Base-by-base conservation (phyloP, 1,284 basidiomycete species). In the Melanopsichium pennsylvanicum region DNA sequence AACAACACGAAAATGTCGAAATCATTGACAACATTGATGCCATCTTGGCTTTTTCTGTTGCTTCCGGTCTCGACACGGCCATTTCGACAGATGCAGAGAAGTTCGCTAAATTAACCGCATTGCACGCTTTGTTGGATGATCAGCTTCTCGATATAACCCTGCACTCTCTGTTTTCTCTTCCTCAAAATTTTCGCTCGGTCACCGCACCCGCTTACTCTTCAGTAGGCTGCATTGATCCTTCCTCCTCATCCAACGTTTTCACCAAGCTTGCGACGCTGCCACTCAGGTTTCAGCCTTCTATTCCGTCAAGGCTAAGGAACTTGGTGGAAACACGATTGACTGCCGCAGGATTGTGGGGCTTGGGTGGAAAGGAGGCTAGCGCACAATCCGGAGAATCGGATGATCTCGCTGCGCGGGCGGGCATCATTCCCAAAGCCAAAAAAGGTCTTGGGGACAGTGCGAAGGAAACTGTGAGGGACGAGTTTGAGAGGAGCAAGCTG, bases 111-210 rank as follows among this genome's bases (percentile, higher is more conserved):
- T 34, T 42, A 3, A 35, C 42, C 9, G 73, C 71, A n/a, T 19
- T 72, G 0, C 67, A 74, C 23, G 71, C 74, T 0, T 35, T 68
- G 3, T 31, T 76, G 7, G 74, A 76, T 45, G 74, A 76, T 21
- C 63, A 59, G 19, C 50, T 74, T 15, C 41, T 62, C 7, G 69
- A 74, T 29, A 46, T 76, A 9, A 63, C 60, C 3, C 54, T 76
- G 22, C 74, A 76, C 48, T 66, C 74, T 22, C 63, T 76, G 4
- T 76, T 76, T 42, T 62, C 57, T 15, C 39, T 74, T n/a, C 72
- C 74, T 7, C 22, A 56, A 34, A 76, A 76, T 58, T 76, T 55
- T 18, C 62, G 70, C 18, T 33, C 61, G 7, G 67, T 70, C 16
- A 74, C 74, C 5, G 67, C 59, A 1, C 60, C 62, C 1, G 46